Evolutionary conservation across 106 monocot species (phyloP), one percentile per base, ranked within the genome.

Genomic region (Dendrobium officinale): DNA sequence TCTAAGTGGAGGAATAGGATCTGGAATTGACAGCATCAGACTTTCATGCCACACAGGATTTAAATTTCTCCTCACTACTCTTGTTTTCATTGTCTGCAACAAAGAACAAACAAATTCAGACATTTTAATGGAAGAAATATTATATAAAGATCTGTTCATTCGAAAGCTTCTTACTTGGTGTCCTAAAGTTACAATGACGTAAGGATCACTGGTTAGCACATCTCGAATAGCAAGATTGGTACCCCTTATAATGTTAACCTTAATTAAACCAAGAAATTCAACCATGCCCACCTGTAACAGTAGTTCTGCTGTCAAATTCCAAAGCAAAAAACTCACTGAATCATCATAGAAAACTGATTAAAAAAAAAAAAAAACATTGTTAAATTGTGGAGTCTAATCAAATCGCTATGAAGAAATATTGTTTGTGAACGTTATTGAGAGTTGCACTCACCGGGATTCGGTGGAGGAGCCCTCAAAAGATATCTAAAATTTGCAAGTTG

Each of bases 1-100:
- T 82, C 87, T 97, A 44, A 97, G 78, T 11, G 89, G 86, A 49
- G 96, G 96, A 48, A 94, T 80, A 15, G 94, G 89, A 68, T 92
- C 92, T 26, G 96, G 96, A 80, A 97, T 92, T 7, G 94, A 90
- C 56, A 97, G 75, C 92, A 94, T 92, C 15, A 97, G 70, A 51
- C 79, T 84, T 84, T 97, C 96, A 75, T 97, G 94, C 96, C 96
- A 97, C 19, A 92, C 85, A 22, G 96, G 96, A 85, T 97, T 97
- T 67, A 97, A 84, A 77, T 73, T 97, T 80, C 88, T 94, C 87
- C 89, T 97, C 83, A 97, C 87, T 68, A 93, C 93, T 48, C 87
- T 78, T 81, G 96, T 97, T 86, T 92, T 97, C 96, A 94, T 89
- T 41, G 94, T 82, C 96, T 97, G 87, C 77, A 89, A 86, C 42